Conservation (phyloP, 495 filamentous ascomycete genomes). For the Darksidea phi region DNA sequence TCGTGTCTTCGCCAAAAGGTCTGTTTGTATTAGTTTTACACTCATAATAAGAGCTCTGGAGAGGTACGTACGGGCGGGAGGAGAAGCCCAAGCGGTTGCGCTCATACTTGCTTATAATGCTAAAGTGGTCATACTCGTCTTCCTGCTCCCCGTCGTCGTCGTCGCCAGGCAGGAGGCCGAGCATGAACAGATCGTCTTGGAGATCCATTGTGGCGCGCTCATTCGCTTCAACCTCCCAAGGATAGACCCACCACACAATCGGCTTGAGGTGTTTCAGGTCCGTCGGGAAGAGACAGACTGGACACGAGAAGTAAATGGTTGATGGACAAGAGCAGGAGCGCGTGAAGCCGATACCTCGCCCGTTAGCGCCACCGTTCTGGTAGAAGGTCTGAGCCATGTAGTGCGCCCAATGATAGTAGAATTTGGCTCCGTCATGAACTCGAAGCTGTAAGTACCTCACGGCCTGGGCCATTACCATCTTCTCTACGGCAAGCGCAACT, state of each 20-base stretch:
- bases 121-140: neutral
- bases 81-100: neutral
- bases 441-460: slow-evolving; percentile 16
- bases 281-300: too few relatives aligned
- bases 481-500: slow-evolving; percentile 3
- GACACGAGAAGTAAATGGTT: too few relatives aligned
- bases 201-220: slow-evolving; percentile 4
- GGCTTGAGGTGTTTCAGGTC: slow-evolving; percentile 4
- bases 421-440: slow-evolving; percentile 17
- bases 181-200: slow-evolving; percentile 6
- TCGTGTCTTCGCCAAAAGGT: too few relatives aligned
- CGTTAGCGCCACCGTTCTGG: neutral
- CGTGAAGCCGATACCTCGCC: slow-evolving; percentile 6
- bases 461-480: neutral
- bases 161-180: slow-evolving; percentile 4
- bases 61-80: neutral
- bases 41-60: too few relatives aligned
- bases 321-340: slow-evolving; percentile 16
- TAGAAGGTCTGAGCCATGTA: slow-evolving; percentile 5
- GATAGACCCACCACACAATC: neutral
- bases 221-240: slow-evolving; percentile 1
- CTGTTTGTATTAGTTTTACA: too few relatives aligned
- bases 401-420: neutral
- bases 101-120: neutral
- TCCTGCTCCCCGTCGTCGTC: slow-evolving; percentile 8